phyloP scores from a whole-genome alignment of 2,329 filamentous ascomycete genomes.

The Diplodia scrobiculata region DNA sequence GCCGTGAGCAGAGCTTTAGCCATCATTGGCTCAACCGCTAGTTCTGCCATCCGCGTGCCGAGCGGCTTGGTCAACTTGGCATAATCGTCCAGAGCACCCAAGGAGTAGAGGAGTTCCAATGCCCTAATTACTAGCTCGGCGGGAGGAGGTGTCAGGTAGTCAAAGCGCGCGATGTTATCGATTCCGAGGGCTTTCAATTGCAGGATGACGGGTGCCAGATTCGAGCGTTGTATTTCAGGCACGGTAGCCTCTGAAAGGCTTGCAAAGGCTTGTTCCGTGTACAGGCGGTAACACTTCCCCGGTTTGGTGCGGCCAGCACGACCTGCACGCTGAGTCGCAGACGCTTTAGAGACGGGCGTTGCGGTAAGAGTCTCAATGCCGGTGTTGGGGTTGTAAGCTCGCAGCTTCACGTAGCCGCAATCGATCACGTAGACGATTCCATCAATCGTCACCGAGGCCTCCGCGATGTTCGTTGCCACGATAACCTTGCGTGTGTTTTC shows the following conservation, averaged over 20 bases:
- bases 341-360: constrained; percentile 83
- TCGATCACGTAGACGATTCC: constrained; percentile 91
- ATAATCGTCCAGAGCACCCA: constrained; percentile 85
- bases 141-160: constrained; percentile 83
- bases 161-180: constrained; percentile 88
- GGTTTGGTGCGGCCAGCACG: constrained; percentile 85
- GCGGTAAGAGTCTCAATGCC: constrained; percentile 86
- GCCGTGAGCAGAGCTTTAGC: constrained; percentile 81
- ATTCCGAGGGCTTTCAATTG: constrained; percentile 95
- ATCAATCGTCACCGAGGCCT: constrained; percentile 92
- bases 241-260: constrained; percentile 70
- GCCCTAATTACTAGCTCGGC: constrained; percentile 82
- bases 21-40: constrained; percentile 95
- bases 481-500: constrained; percentile 87
- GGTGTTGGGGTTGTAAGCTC: constrained; percentile 78
- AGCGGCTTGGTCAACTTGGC: constrained; percentile 86
- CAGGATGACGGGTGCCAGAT: constrained; percentile 82
- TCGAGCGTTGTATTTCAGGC: constrained; percentile 90
- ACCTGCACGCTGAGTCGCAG: constrained; percentile 87
- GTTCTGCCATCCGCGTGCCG: constrained; percentile 88
- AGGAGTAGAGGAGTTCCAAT: constrained; percentile 80
- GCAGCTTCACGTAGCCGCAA: constrained; percentile 85
- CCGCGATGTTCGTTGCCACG: constrained; percentile 92
- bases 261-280: constrained; percentile 73
- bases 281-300: constrained; percentile 92